Percentiles rank a stretch among this genome's conserved stretches.
Conservation (phyloP, 495 filamentous ascomycete species). For the Neurospora pannonica region DNA sequence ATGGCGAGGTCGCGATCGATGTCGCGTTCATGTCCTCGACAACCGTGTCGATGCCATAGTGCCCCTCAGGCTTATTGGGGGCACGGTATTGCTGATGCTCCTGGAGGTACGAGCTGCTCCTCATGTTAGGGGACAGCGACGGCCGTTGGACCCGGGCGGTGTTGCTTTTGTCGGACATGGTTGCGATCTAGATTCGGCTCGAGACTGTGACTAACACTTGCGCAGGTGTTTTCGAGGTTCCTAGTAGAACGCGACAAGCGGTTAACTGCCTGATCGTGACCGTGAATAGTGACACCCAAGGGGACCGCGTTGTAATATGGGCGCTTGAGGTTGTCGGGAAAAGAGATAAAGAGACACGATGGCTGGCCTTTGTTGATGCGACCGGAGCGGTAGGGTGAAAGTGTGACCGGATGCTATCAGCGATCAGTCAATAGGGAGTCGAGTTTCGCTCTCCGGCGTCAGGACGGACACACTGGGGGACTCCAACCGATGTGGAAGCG, state of each 20-base stretch:
- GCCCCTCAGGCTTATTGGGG: slow-evolving; percentile 39
- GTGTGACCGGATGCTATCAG: neutral
- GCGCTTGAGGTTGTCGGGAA: neutral
- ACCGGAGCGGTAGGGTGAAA: neutral
- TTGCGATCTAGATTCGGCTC: slow-evolving; percentile 1
- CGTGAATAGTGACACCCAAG: neutral
- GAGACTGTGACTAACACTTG: neutral
- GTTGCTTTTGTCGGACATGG: slow-evolving; percentile 29
- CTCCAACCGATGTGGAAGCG: neutral
- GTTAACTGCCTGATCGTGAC: neutral
- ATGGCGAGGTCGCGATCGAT: slow-evolving; percentile 13
- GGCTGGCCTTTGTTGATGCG: neutral
- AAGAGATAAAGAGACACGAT: neutral
- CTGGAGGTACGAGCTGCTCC: slow-evolving; percentile 59
- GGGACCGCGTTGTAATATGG: neutral
- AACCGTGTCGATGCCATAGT: slow-evolving; percentile 46
- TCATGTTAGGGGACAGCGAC: slow-evolving; percentile 40
- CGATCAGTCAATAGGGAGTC: neutral
- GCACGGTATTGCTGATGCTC: slow-evolving; percentile 71
- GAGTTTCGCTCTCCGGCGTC: neutral
- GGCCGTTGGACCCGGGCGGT: slow-evolving; percentile 29
- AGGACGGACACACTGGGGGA: neutral
- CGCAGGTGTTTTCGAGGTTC: neutral
- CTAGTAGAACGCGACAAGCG: neutral
- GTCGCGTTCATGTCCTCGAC: slow-evolving; percentile 36